Base-by-base conservation (phyloP, 2,329 filamentous ascomycete species). In the Aschersonia sp. region DNA sequence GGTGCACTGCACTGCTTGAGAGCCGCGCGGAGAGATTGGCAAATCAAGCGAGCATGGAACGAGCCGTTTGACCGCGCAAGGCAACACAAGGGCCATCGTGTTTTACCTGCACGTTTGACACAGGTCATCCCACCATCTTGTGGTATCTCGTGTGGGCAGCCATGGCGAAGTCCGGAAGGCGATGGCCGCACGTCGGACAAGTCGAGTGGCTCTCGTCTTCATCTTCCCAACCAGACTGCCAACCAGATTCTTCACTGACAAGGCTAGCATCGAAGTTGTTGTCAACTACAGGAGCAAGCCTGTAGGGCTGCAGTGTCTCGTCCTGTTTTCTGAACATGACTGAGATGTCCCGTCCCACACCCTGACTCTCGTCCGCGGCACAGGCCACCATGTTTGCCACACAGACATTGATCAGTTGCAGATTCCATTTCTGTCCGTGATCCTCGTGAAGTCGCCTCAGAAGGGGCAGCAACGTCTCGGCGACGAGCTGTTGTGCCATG, bases 381-480 rank as follows among this genome's bases (percentile, higher is more conserved):
- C 68, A 70, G 41, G 74, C 68, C 1, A 73, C 73, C 81, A 97
- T 90, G 59, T 95, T 94, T 11, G 85, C 84, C 6, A 86, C 88
- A 43, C 87, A 89, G 29, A 97, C 69, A 53, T 95, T 97, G 50
- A 97, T 70, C 46, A 97, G 67, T 53, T 84, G 85, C 14, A 95
- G 64, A 54, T 90, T 85, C 84, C 86, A 94, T 7, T 71, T 69
- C 50, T 73, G 75, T 6, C 71, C 67, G 51, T 73, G 76, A 51
- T 84, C 79, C 0, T 79, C 73, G 53, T 90, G 83, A 10, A 95
- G 68, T 51, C 78, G 81, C 11, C 79, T 77, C 58, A 95, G 87
- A 60, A 94, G 75, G 0, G 79, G 77, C 4, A 88, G 54, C 14
- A 94, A 62, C 2, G 72, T 65, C 50, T 92, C 84, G 4, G 72